These are phyloP conservation scores for Sugiyamaella novakii DNA, from an alignment of 1,139 yeast species.

Conservation along the genomic window DNA sequence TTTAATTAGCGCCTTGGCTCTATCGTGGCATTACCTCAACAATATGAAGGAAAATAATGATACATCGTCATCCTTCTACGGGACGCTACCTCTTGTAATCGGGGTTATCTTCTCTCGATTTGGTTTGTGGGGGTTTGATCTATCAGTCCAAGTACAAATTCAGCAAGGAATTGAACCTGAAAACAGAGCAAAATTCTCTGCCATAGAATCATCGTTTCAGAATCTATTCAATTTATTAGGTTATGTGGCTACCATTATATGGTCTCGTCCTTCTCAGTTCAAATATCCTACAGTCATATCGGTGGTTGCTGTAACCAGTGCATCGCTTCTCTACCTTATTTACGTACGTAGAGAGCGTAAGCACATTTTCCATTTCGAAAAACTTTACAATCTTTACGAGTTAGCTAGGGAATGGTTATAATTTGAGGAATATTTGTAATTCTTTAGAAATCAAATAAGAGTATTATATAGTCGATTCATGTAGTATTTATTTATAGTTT, in stretches of 20 bases:
- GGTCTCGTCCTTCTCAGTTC: slow-evolving; percentile 40
- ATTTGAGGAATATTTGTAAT: too few relatives aligned
- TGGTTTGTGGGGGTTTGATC: slow-evolving; percentile 48
- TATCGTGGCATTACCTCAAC: slow-evolving; percentile 14
- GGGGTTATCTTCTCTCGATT: slow-evolving; percentile 44
- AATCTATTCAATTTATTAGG: slow-evolving; percentile 41
- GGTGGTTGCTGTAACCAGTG: slow-evolving; percentile 31
- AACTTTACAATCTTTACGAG: slow-evolving; percentile 5
- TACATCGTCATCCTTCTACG: slow-evolving; percentile 1
- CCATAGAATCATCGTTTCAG: slow-evolving; percentile 44
- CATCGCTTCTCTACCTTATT: slow-evolving; percentile 30
- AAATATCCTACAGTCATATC: slow-evolving; percentile 38
- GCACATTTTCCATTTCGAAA: slow-evolving; percentile 24
- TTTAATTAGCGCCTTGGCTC: slow-evolving; percentile 21
- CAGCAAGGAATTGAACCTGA: slow-evolving; percentile 40
- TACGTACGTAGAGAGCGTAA: slow-evolving; percentile 24
- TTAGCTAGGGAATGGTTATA: slow-evolving; percentile 3
- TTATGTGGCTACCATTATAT: slow-evolving; percentile 40
- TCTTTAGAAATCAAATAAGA: too few relatives aligned
- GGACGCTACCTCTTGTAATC: slow-evolving; percentile 20
- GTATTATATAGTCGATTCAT: too few relatives aligned
- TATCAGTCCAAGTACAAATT: slow-evolving; percentile 41
- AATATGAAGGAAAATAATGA: background rate
- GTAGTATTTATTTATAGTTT: too few relatives aligned
- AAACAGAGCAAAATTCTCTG: slow-evolving; percentile 41